Conservation (phyloP, 768 basidiomycete species). For the Rhodotorula sphaerocarpa region DNA sequence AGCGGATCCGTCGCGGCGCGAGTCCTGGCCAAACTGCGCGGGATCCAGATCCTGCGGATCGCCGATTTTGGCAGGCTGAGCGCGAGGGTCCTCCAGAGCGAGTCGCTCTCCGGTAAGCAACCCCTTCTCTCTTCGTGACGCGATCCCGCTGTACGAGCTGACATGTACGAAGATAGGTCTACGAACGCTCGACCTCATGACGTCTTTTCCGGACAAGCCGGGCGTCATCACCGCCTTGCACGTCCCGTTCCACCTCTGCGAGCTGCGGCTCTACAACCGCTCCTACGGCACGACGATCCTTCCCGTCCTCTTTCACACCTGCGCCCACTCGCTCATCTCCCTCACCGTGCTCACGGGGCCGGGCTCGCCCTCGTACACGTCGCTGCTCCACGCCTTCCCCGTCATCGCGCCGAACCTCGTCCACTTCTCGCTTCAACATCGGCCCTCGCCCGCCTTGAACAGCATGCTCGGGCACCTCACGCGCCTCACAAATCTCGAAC, state of each 20-base stretch:
- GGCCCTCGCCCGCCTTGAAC: conserved; percentile 6
- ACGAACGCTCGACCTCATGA: conserved; percentile 3
- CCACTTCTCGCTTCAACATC: conserved; percentile 21
- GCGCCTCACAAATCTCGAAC: neutral
- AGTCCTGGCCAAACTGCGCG: conserved; percentile 11
- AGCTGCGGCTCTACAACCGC: conserved; percentile 17
- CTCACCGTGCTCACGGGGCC: conserved; percentile 13
- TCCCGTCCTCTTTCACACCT: conserved; percentile 5
- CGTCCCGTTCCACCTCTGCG: conserved; percentile 19
- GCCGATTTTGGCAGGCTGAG: conserved; percentile 26
- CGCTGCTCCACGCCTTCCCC: conserved; percentile 11
- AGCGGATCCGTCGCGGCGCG: conserved; percentile 14
- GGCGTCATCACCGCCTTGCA: neutral
- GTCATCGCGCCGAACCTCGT: conserved; percentile 9
- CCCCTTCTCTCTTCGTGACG: neutral
- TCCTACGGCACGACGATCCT: conserved; percentile 10
- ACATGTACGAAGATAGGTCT: neutral
- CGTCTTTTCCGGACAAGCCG: conserved; percentile 22
- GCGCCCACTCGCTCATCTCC: neutral
- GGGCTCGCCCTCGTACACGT: conserved; percentile 11
- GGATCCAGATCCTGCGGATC: conserved; percentile 3
- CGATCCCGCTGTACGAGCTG: no score
- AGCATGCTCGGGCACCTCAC: neutral
- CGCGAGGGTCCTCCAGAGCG: conserved; percentile 11
- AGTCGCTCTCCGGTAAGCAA: conserved; percentile 20